phyloP scores from a whole-genome alignment of 2,329 filamentous ascomycete genomes.

The Botrytis pseudocinerea region DNA sequence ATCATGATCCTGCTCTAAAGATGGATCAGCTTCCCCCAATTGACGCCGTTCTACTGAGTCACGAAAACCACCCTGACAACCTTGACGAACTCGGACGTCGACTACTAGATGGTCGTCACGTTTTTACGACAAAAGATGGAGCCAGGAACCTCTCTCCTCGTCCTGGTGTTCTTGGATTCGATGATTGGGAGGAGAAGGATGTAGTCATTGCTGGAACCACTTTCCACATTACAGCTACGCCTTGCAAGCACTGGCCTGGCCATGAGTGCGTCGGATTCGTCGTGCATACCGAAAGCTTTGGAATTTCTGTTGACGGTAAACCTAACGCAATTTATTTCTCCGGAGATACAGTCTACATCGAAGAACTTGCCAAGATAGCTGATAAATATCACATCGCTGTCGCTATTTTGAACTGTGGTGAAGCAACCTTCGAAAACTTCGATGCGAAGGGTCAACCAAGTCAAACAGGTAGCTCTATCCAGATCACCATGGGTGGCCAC shows the following conservation, averaged over 20 bases:
- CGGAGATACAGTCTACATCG: conserved; percentile 8
- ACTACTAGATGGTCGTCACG: conserved; percentile 48
- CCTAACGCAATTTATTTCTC: conserved; percentile 3
- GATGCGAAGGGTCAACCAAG: background rate
- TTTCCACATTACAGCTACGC: background rate
- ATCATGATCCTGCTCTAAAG: background rate
- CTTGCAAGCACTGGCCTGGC: background rate
- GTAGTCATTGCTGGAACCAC: conserved; percentile 31
- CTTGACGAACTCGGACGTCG: conserved; percentile 49
- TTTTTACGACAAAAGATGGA: conserved; percentile 5
- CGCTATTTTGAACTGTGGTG: background rate
- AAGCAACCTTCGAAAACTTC: background rate
- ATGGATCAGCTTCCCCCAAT: background rate
- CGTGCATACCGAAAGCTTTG: background rate
- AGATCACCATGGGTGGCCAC: background rate
- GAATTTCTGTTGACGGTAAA: background rate
- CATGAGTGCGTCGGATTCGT: conserved; percentile 9
- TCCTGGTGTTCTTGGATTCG: background rate
- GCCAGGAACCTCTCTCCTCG: conserved; percentile 6
- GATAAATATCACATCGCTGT: background rate
- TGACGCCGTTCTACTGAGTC: conserved; percentile 44
- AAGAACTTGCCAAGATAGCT: background rate
- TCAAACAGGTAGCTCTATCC: background rate
- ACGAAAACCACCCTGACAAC: conserved; percentile 54
- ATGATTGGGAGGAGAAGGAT: background rate